A percentile compares a stretch with the other conserved stretches of the same genome.
phyloP scores from a whole-genome alignment of 371 early-diverging fungal genomes.

The Mucor velutinosus region DNA sequence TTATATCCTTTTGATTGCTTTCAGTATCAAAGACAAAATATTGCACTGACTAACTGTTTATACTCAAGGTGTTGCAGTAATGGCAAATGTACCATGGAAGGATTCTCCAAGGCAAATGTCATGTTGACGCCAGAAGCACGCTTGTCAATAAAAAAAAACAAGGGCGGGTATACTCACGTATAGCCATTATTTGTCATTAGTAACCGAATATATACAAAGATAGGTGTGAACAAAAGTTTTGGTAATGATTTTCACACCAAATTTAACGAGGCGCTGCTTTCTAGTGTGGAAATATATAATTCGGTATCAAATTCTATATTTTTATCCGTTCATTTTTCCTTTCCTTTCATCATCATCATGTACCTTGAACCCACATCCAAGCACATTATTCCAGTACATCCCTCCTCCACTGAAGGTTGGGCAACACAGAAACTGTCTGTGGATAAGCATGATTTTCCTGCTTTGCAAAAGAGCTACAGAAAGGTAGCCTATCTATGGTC shows the following conservation, averaged over 20 bases:
- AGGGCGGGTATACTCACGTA: neutral
- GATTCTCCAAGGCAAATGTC: neutral
- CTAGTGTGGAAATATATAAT: neutral
- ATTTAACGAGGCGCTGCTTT: neutral
- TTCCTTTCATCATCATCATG: neutral
- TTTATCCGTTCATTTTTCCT: neutral
- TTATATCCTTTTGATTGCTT: no score
- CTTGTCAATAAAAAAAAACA: neutral
- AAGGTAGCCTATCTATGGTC: slow-evolving; percentile 36
- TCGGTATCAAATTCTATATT: neutral
- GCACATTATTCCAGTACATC: slow-evolving; percentile 28
- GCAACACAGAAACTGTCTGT: slow-evolving; percentile 32
- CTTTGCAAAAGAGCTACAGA: slow-evolving; percentile 2
- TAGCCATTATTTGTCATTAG: no score
- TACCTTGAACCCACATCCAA: slow-evolving; percentile 17
- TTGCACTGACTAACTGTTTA: no score
- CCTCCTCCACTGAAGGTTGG: slow-evolving; percentile 21
- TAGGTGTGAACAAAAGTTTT: neutral
- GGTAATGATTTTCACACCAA: neutral
- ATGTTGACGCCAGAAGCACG: neutral
- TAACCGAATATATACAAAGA: no score
- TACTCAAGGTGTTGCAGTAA: no score
- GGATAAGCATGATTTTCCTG: slow-evolving; percentile 34
- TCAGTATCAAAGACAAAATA: no score
- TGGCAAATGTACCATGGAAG: neutral